Percentiles rank a stretch among this genome's conserved stretches.
Evolutionary conservation across 2,329 filamentous ascomycete genomes (phyloP).

Genomic region (Cytospora chrysosperma): DNA sequence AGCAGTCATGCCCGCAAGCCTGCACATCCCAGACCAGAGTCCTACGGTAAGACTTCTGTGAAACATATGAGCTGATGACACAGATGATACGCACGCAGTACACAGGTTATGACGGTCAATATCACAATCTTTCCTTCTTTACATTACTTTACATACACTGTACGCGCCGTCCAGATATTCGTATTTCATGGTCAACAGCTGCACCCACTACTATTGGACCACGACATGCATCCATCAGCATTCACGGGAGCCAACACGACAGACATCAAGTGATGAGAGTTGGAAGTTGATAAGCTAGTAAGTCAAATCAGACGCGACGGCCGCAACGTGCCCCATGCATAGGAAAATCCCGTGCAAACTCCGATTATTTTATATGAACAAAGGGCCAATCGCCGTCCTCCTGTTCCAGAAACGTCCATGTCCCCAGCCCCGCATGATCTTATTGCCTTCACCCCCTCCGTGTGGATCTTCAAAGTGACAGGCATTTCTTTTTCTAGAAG

Average conservation of each 20-base stretch:
- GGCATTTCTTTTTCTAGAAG: conserved; percentile 24
- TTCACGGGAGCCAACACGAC: conserved; percentile 3
- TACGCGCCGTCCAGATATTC: conserved; percentile 9
- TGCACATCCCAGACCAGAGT: conserved; percentile 2
- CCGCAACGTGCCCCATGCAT: background rate
- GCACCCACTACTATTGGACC: conserved; percentile 22
- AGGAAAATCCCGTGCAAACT: conserved; percentile 1
- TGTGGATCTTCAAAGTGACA: conserved; percentile 6
- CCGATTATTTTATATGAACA: background rate
- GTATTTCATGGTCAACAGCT: conserved; percentile 14
- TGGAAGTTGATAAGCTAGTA: background rate
- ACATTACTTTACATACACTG: conserved; percentile 1
- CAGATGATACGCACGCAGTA: conserved; percentile 9
- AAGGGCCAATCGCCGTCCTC: conserved; percentile 8
- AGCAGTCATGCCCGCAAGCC: conserved; percentile 1
- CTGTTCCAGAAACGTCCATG: background rate
- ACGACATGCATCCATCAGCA: conserved; percentile 14
- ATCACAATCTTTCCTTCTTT: background rate
- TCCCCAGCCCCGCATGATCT: conserved; percentile 6
- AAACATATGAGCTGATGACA: conserved; percentile 16
- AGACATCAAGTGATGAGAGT: conserved; percentile 10
- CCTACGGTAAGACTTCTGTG: background rate
- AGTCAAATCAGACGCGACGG: conserved; percentile 4
- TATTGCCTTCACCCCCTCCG: conserved; percentile 19
- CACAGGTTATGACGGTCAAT: conserved; percentile 6